These are phyloP conservation scores for Debaryomyces nepalensis DNA, from an alignment of 1,139 yeast species.

Conservation along the genomic window DNA sequence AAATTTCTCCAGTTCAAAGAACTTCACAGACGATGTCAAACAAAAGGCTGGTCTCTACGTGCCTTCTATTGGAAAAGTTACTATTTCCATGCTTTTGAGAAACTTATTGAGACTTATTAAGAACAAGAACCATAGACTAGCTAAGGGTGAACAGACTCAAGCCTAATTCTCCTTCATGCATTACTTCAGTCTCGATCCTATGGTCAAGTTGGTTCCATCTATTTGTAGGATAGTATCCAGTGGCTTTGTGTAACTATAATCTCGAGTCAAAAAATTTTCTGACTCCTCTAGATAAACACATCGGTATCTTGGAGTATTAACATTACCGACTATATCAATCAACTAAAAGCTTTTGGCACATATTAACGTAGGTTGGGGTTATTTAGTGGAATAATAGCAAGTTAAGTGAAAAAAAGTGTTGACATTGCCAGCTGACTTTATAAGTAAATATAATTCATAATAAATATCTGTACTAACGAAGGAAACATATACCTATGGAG, in stretches of 20 bases:
- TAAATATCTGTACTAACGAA: constrained; percentile 4
- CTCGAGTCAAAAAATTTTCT: constrained; percentile 10
- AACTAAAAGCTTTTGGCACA: constrained; percentile 2
- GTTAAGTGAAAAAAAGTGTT: constrained; percentile 2
- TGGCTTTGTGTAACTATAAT: constrained; percentile 8
- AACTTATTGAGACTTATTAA: constrained; percentile 81
- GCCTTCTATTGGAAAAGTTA: constrained; percentile 95
- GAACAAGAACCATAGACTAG: constrained; percentile 49
- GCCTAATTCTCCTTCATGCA: neutral
- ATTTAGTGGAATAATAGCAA: neutral
- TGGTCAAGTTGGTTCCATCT: neutral
- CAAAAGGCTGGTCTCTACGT: constrained; percentile 87
- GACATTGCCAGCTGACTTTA: constrained; percentile 7
- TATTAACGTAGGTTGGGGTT: constrained; percentile 3
- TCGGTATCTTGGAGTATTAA: neutral
- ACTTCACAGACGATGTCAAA: constrained; percentile 80
- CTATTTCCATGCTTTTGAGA: constrained; percentile 90
- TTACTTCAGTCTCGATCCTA: constrained; percentile 1
- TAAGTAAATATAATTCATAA: constrained; percentile 9
- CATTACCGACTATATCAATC: neutral
- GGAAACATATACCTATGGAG: constrained; percentile 10
- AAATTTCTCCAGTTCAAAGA: constrained; percentile 87
- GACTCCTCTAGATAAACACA: constrained; percentile 4
- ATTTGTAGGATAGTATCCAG: neutral
- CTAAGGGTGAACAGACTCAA: constrained; percentile 2